Evolutionary conservation across 768 basidiomycete species (phyloP).

Genomic region (Collybiopsis confluens): DNA sequence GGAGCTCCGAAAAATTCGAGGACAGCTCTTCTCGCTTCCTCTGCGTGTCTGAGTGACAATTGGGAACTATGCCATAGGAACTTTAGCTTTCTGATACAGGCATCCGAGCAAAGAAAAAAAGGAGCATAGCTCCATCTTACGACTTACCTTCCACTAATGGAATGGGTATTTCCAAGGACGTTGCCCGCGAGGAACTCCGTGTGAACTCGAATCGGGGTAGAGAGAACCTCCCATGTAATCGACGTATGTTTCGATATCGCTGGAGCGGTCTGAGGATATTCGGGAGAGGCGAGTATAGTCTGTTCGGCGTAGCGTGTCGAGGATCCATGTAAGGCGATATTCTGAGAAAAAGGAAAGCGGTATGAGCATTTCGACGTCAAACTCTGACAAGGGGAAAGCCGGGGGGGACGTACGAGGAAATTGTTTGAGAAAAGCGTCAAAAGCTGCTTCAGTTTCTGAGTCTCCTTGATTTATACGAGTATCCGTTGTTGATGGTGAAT

Average conservation of each 20-base stretch:
- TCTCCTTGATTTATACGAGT: constrained; percentile 23
- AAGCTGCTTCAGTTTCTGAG: constrained; percentile 31
- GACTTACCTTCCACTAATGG: constrained; percentile 70
- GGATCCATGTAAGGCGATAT: constrained; percentile 65
- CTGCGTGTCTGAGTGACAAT: constrained; percentile 59
- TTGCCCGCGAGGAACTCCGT: constrained; percentile 60
- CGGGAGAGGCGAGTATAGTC: constrained; percentile 60
- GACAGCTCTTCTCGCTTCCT: constrained; percentile 68
- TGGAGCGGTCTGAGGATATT: not conserved
- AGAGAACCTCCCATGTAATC: constrained; percentile 86
- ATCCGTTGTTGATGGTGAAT: constrained; percentile 21
- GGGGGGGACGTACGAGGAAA: constrained; percentile 16
- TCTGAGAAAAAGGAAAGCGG: constrained; percentile 39
- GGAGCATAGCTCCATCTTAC: constrained; percentile 3
- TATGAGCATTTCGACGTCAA: no score
- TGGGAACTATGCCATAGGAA: constrained; percentile 46
- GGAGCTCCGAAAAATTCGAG: constrained; percentile 76
- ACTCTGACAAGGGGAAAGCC: not conserved
- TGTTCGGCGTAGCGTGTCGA: constrained; percentile 61
- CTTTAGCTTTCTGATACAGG: not conserved
- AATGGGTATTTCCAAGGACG: constrained; percentile 82
- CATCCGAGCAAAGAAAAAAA: constrained; percentile 8
- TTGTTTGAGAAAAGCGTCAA: constrained; percentile 39
- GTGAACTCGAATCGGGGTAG: constrained; percentile 74
- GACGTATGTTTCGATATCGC: constrained; percentile 67